Percentiles rank a stretch among this genome's conserved stretches.
Conservation (phyloP, 2,329 filamentous ascomycete genomes). For the Pleurostoma richardsiae region DNA sequence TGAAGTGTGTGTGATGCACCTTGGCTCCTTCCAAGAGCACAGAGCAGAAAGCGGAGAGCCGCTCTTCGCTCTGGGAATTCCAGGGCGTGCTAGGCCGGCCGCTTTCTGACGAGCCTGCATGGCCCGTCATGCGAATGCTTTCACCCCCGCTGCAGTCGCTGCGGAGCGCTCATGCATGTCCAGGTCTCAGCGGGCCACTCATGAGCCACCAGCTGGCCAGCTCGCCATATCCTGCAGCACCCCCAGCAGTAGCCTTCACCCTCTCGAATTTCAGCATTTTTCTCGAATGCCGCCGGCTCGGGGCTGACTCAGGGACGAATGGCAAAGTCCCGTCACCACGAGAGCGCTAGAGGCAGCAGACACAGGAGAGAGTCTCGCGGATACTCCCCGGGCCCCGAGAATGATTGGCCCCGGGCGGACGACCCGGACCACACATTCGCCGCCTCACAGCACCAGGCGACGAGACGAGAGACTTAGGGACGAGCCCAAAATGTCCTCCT, state of each 20-base stretch:
- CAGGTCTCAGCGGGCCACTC: slow-evolving; percentile 8
- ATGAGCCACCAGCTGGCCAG: slow-evolving; percentile 8
- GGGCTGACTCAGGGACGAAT: slow-evolving; percentile 24
- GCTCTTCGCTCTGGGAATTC: background rate
- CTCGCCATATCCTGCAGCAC: background rate
- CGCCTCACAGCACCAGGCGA: slow-evolving; percentile 20
- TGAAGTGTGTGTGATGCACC: no score
- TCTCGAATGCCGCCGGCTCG: slow-evolving; percentile 11
- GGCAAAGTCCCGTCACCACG: slow-evolving; percentile 19
- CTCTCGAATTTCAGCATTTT: background rate
- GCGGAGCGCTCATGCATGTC: slow-evolving; percentile 1
- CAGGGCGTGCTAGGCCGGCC: background rate
- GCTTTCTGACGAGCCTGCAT: slow-evolving; percentile 1
- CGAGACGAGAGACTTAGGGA: slow-evolving; percentile 17
- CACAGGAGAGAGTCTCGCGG: slow-evolving; percentile 15
- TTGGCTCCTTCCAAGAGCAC: no score
- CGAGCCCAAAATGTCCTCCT: slow-evolving; percentile 5
- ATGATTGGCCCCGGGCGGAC: slow-evolving; percentile 20
- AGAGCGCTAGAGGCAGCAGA: slow-evolving; percentile 17
- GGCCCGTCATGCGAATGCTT: slow-evolving; percentile 8
- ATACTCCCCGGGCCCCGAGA: slow-evolving; percentile 13
- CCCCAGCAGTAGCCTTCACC: background rate
- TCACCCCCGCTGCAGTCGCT: slow-evolving; percentile 7
- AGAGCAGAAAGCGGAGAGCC: no score
- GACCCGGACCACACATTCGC: slow-evolving; percentile 15